These are phyloP conservation scores for Seiridium cupressi DNA, from an alignment of 2,329 filamentous ascomycete species.

Conservation along the genomic window DNA sequence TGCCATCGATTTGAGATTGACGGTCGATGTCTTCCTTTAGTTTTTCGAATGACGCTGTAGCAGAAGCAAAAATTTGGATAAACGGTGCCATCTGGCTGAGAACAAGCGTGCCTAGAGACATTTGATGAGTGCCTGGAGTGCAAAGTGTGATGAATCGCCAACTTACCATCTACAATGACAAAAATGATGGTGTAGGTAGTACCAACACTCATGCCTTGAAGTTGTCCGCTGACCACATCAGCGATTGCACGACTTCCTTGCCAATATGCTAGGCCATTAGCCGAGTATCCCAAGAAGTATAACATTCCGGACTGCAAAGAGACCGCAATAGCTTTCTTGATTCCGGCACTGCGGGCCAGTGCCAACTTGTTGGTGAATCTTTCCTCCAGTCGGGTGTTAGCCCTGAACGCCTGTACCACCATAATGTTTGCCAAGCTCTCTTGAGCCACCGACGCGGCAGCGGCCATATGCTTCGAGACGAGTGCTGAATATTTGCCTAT, in stretches of 20 bases:
- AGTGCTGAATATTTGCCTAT: slow-evolving; percentile 41
- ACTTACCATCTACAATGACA: slow-evolving; percentile 56
- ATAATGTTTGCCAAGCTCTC: slow-evolving; percentile 52
- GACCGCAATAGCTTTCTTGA: slow-evolving; percentile 55
- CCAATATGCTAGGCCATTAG: slow-evolving; percentile 66
- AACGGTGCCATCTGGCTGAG: slow-evolving; percentile 60
- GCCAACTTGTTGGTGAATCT: slow-evolving; percentile 49
- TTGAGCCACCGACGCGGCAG: slow-evolving; percentile 54
- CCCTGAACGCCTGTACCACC: slow-evolving; percentile 55
- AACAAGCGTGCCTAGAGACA: slow-evolving; percentile 45
- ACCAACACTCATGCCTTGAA: slow-evolving; percentile 36
- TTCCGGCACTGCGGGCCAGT: slow-evolving; percentile 42
- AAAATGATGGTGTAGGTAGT: slow-evolving; percentile 64
- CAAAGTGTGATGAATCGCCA: neutral
- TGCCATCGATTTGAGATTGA: slow-evolving; percentile 40
- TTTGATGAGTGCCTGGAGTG: neutral
- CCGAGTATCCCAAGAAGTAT: slow-evolving; percentile 65
- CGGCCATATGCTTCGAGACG: slow-evolving; percentile 45
- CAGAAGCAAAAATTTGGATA: slow-evolving; percentile 56
- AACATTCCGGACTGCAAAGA: slow-evolving; percentile 60
- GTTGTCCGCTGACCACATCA: slow-evolving; percentile 31
- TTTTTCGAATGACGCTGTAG: slow-evolving; percentile 52
- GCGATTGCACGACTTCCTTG: slow-evolving; percentile 52
- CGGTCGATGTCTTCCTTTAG: slow-evolving; percentile 54
- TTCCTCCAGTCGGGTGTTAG: slow-evolving; percentile 47